Evolutionary conservation across 306 rosid genomes (phyloP).

Genomic region (Quercus bicolor): DNA sequence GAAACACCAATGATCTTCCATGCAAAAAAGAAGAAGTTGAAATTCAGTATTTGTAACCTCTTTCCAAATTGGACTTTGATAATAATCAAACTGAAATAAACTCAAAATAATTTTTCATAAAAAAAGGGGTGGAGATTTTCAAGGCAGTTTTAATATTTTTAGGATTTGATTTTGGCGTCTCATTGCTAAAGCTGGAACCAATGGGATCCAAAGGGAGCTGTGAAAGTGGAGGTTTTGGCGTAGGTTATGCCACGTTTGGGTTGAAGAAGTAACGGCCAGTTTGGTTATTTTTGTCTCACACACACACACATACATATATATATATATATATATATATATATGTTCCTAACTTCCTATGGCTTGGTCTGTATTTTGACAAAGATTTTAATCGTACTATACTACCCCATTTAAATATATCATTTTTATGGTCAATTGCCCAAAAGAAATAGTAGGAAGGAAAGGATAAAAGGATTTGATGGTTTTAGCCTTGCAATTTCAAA

Average conservation of each 20-base stretch:
- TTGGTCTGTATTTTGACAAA: too few species aligned
- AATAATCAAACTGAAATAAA: neutral
- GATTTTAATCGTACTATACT: too few species aligned
- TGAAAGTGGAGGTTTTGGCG: slow-evolving; percentile 33
- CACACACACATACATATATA: rapidly evolving
- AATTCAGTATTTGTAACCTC: neutral
- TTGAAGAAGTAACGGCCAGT: slow-evolving; percentile 34
- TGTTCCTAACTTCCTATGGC: too few species aligned
- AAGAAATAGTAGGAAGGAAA: too few species aligned
- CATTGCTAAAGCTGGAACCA: slow-evolving; percentile 21
- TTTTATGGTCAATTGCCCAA: too few species aligned
- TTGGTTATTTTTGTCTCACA: neutral
- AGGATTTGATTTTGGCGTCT: slow-evolving; percentile 10
- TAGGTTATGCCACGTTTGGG: slow-evolving; percentile 31
- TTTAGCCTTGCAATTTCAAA: too few species aligned
- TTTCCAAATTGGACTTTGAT: neutral
- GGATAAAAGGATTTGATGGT: too few species aligned
- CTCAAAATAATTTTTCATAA: neutral
- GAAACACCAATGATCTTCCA: neutral
- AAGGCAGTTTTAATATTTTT: neutral
- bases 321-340: too few species aligned
- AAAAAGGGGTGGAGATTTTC: neutral
- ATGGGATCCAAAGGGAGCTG: slow-evolving; percentile 38
- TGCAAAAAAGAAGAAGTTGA: neutral
- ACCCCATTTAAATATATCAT: too few species aligned